Base-by-base conservation (phyloP, 257 asterid species). In the Nicotiana sylvestris region DNA sequence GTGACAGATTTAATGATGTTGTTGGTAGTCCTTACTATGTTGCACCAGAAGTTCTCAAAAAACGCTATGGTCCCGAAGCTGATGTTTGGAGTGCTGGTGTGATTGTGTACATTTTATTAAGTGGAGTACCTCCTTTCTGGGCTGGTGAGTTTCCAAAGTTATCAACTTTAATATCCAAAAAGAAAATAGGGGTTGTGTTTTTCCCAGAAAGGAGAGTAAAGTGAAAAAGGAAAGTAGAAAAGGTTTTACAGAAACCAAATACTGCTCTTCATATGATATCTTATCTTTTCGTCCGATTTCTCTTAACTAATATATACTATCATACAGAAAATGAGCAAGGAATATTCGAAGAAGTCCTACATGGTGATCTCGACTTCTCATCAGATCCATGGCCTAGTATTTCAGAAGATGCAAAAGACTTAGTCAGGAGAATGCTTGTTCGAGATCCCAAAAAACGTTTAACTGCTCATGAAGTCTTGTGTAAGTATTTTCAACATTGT, bases 41-140 rank as follows among this genome's bases (percentile, higher is more conserved):
- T 82, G 99, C 99, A 80, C 99, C 99, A 2, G 99, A 95, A 88
- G 95, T 95, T 89, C 97, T 95, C 82, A 85, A 87, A 78, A 95
- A 95, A 81, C 91, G 92, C 68, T 95, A 95, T 84, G 97, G 98
- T 84, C 94, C 95, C 33, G 99, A 93, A 87, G 94, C 99, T 67
- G 99, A 95, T 88, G 97, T 95, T 65, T 93, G 98, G 99, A 95
- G 98, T 87, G 99, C 98, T 64, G 99, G 99, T 82, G 99, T 95
- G 27, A 93, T 95, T 74, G 95, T 95, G 79, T 95, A 95, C 90
- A 95, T 95, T 83, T 89, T 95, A 86, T 91, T 95, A 49, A 93
- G 98, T 82, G 98, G 98, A 80, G 98, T 95, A 83, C 98, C 98
- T 89, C 98, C 99, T 3, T 95, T 93, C 76, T 95, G 99, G 99